Conservation (phyloP, 768 basidiomycete genomes). For the Leucocoprinus birnbaumii region DNA sequence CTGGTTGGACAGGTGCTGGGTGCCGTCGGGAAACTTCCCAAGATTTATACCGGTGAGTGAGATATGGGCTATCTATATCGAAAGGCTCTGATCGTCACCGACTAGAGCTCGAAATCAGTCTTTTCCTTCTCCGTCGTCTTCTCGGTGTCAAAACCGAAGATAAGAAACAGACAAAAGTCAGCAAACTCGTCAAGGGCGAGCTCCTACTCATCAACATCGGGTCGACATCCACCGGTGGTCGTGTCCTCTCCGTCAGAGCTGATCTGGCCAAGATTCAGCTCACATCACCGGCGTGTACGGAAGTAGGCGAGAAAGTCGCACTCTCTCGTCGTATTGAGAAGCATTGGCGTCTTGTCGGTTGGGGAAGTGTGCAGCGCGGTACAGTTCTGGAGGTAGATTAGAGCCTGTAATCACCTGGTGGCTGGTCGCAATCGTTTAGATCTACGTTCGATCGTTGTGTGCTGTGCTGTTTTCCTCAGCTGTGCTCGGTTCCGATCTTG, state of each 20-base stretch:
- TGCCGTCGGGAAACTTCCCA: slow-evolving; percentile 90
- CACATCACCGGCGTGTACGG: slow-evolving; percentile 93
- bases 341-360: slow-evolving; percentile 95
- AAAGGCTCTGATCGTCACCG: too few relatives aligned
- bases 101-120: slow-evolving; percentile 91
- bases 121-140: slow-evolving; percentile 92
- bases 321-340: slow-evolving; percentile 93
- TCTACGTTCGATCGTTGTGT: too few relatives aligned
- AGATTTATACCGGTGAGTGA: slow-evolving; percentile 84
- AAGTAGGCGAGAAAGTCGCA: slow-evolving; percentile 97
- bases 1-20: slow-evolving; percentile 96
- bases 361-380: slow-evolving; percentile 84
- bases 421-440: too few relatives aligned
- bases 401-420: slow-evolving; percentile 1
- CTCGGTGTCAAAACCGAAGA: slow-evolving; percentile 99
- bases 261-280: slow-evolving; percentile 93
- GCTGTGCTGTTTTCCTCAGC: too few relatives aligned
- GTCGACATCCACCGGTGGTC: slow-evolving; percentile 94
- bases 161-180: slow-evolving; percentile 96
- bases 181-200: slow-evolving; percentile 90
- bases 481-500: too few relatives aligned
- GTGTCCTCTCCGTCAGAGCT: slow-evolving; percentile 90
- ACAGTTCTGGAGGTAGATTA: slow-evolving; percentile 80
- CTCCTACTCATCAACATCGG: slow-evolving; percentile 96
- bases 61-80: too few relatives aligned